Base-by-base conservation (phyloP, 2,329 filamentous ascomycete species). In the Paecilomyces sp. region DNA sequence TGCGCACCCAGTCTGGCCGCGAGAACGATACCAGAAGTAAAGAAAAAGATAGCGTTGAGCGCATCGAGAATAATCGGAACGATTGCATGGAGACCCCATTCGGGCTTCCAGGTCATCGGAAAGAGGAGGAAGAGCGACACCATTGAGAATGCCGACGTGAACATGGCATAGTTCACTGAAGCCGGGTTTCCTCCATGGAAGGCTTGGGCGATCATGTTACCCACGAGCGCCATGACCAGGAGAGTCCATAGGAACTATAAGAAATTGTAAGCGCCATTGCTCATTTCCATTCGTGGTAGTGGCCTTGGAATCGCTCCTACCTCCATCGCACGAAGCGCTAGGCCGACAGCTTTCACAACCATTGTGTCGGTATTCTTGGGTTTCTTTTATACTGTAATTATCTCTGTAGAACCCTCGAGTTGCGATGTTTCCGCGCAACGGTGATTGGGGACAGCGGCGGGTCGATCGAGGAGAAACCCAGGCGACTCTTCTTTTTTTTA, bases 161-260 rank as follows among this genome's bases (percentile, higher is more conserved):
- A 83, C 70, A 83, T 80, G 62, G 74, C 66, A 68, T 80, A 83
- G 71, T 83, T 83, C 75, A 88, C 77, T 57, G 85, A 79, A 24
- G 81, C 77, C 1, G 84, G 81, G 66, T 85, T 83, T 30, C 84
- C 82, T 28, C 84, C 82, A 57, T 75, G 67, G 60, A 74, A 75
- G 3, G 80, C 74, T 47, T 79, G 75, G 57, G 79, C 77, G 69
- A 88, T 85, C 77, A 86, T 85, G 77, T 87, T 85, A 65, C 84
- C 85, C 65, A 85, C 71, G 54, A 88, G 77, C 12, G 83, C 79
- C 77, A 87, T 83, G 68, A 87, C 73, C 67, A 88, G 78, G 59
- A 87, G 70, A 34, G 83, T 78, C 84, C 87, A 63, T 15, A 54
- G 25, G 8, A 41, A 28, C 25, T 28, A 28, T 3, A 28, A 24